Percentiles rank a stretch among this genome's conserved stretches.
Conservation (phyloP, 495 filamentous ascomycete species). For the Chaetomium cochliodes region DNA sequence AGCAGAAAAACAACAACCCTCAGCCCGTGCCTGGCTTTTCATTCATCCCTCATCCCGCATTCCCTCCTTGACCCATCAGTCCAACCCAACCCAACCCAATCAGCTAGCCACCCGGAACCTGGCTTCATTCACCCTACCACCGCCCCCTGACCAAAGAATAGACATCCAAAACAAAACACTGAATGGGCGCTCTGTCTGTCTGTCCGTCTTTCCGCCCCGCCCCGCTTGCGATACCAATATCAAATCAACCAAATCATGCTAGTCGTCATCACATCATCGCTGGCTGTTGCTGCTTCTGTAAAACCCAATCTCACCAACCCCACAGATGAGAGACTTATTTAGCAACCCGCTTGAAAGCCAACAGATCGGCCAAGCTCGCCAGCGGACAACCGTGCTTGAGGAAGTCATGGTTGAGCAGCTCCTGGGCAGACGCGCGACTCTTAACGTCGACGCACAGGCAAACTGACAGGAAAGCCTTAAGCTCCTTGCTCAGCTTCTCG, state of each 20-base stretch:
- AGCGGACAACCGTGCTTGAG: slow-evolving; percentile 75
- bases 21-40: neutral
- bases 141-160: neutral
- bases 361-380: slow-evolving; percentile 75
- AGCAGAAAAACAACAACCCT: neutral
- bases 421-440: slow-evolving; percentile 84
- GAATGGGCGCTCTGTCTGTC: neutral
- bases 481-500: slow-evolving; percentile 91
- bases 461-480: slow-evolving; percentile 92
- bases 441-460: slow-evolving; percentile 96
- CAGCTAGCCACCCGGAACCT: neutral
- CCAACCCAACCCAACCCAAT: neutral
- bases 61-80: neutral
- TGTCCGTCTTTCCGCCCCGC: neutral
- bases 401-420: slow-evolving; percentile 79
- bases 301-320: neutral
- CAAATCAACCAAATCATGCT: slow-evolving; percentile 2
- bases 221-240: neutral
- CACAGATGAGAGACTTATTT: slow-evolving; percentile 37
- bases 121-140: neutral
- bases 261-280: neutral
- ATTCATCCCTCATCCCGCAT: neutral
- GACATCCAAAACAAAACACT: slow-evolving; percentile 10
- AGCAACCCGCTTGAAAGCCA: slow-evolving; percentile 67
- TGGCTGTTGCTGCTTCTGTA: neutral